These are phyloP conservation scores for Sphagnum fallax DNA, from an alignment of 228 moss, liverwort and hornwort genomes.

Conservation along the genomic window DNA sequence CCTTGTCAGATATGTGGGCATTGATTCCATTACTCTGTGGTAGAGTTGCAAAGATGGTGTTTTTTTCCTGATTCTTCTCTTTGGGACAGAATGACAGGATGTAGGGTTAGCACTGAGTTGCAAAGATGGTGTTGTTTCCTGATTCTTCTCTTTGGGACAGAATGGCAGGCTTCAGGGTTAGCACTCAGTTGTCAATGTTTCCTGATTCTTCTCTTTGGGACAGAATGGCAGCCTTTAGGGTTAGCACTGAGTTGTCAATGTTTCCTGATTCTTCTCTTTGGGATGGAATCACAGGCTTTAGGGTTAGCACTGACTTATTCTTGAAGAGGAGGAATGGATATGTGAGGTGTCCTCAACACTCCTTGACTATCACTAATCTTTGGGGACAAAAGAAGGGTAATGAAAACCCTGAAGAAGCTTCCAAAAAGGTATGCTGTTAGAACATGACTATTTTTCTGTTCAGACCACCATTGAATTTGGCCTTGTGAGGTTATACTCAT, in stretches of 20 bases:
- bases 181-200: too few relatives aligned
- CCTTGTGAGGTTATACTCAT: not conserved
- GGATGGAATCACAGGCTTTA: constrained; percentile 27
- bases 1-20: too few relatives aligned
- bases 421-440: constrained; percentile 41
- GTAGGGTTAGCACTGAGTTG: not conserved
- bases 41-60: not conserved
- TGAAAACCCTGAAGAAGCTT: constrained; percentile 53
- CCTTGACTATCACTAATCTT: constrained; percentile 49
- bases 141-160: not conserved
- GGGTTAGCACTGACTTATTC: constrained; percentile 18
- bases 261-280: not conserved
- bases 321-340: constrained; percentile 28
- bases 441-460: not conserved
- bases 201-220: not conserved
- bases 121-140: not conserved
- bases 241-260: not conserved
- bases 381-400: constrained; percentile 64
- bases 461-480: not conserved
- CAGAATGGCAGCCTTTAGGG: constrained; percentile 29
- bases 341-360: constrained; percentile 21
- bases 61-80: not conserved
- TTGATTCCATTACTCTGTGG: too few relatives aligned
- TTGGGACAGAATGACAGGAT: not conserved
- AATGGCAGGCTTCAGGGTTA: not conserved